Evolutionary conservation across 179 eudicot species (phyloP).

Genomic region (Patellifolia procumbens): DNA sequence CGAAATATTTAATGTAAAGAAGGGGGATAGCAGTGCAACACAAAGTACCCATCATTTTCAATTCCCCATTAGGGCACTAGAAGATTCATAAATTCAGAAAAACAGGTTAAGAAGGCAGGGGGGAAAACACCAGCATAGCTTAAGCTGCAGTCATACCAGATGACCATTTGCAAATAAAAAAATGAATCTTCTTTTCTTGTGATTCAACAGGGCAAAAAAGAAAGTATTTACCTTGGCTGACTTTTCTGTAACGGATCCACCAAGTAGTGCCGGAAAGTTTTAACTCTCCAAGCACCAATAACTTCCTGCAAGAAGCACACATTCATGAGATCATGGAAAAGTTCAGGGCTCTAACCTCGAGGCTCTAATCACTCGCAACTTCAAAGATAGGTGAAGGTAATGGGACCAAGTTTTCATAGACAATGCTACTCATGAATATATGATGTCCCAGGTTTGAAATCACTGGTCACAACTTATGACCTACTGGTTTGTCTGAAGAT

Average conservation of each 20-base stretch:
- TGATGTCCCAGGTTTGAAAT: not conserved
- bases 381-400: not conserved
- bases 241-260: conserved; percentile 6
- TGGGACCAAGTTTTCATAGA: not conserved
- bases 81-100: not conserved
- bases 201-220: conserved; percentile 3
- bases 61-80: not conserved
- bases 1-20: not conserved
- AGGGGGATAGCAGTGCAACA: not conserved
- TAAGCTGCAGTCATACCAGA: not conserved
- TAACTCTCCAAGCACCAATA: not conserved
- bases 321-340: not conserved
- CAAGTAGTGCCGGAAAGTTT: not conserved
- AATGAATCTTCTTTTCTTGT: not conserved
- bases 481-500: not conserved
- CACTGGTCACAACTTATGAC: not conserved
- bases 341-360: conserved; percentile 1
- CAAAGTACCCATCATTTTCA: not conserved
- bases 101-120: not conserved
- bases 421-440: not conserved
- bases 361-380: not conserved
- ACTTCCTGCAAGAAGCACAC: conserved; percentile 18
- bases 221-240: conserved; percentile 20
- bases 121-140: not conserved
- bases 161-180: not conserved